Evolutionary conservation across 495 filamentous ascomycete species (phyloP).

Genomic region (Aspergillus hancockii): DNA sequence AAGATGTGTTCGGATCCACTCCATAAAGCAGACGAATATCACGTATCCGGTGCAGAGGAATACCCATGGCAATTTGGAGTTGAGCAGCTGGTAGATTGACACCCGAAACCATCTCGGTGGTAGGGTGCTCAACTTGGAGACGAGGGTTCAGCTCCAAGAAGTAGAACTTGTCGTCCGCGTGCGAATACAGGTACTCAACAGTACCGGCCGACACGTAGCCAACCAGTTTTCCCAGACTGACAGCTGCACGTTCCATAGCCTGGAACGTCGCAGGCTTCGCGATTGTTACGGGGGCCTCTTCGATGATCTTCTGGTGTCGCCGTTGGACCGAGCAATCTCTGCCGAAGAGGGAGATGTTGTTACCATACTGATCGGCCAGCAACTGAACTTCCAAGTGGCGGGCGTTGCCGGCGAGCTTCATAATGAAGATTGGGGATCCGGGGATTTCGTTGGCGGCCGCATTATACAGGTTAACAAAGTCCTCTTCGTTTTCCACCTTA

Average conservation of each 20-base stretch:
- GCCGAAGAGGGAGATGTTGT: constrained; percentile 98
- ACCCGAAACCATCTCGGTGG: constrained; percentile 98
- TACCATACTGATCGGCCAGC: constrained; percentile 97
- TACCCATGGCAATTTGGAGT: constrained; percentile 98
- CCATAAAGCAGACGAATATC: constrained; percentile 97
- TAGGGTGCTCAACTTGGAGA: constrained; percentile 98
- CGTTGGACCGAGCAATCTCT: constrained; percentile 99
- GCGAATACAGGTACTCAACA: constrained; percentile 98
- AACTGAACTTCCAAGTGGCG: constrained; percentile 97
- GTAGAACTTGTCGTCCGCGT: constrained; percentile 98
- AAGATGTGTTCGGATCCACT: constrained; percentile 82
- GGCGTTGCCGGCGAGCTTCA: constrained; percentile 97
- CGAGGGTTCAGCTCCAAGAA: constrained; percentile 97
- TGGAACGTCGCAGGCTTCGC: constrained; percentile 86
- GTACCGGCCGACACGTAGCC: constrained; percentile 99
- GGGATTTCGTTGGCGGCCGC: constrained; percentile 97
- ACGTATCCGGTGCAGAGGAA: constrained; percentile 90
- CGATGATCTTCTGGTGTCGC: constrained; percentile 99
- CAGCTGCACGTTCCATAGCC: constrained; percentile 95
- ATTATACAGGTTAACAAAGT: constrained; percentile 83
- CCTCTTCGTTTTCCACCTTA: constrained; percentile 84
- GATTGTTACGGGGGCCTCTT: constrained; percentile 97
- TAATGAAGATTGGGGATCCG: constrained; percentile 99
- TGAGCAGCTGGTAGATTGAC: constrained; percentile 97
- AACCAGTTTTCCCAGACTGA: constrained; percentile 88